These are phyloP conservation scores for Leptographium radiaticola DNA, from an alignment of 2,329 filamentous ascomycete species.

Conservation along the genomic window DNA sequence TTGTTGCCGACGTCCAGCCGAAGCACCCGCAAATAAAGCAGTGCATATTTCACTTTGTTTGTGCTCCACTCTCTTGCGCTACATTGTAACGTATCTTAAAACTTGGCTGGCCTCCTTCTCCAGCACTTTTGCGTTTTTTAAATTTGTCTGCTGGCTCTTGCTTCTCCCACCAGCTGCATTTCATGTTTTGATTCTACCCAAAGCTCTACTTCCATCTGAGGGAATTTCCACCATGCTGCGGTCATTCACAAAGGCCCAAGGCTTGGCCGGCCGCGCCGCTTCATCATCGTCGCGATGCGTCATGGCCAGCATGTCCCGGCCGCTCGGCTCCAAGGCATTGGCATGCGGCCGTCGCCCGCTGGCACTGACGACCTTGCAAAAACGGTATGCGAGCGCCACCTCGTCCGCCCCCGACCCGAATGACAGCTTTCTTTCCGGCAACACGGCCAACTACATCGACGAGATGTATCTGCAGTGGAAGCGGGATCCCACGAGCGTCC, in stretches of 20 bases:
- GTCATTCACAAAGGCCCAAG: slow-evolving; percentile 10
- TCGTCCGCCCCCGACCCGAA: slow-evolving; percentile 59
- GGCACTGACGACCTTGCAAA: slow-evolving; percentile 32
- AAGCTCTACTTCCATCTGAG: background rate
- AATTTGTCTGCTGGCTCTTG: background rate
- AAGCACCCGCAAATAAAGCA: background rate
- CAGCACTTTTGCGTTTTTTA: background rate
- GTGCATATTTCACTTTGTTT: background rate
- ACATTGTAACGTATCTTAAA: background rate
- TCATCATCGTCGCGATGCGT: slow-evolving; percentile 5
- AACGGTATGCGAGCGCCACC: slow-evolving; percentile 41
- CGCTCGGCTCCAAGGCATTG: slow-evolving; percentile 14
- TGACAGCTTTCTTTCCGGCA: slow-evolving; percentile 93
- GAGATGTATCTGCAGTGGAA: slow-evolving; percentile 99
- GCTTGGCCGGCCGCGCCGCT: slow-evolving; percentile 5
- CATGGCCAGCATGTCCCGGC: slow-evolving; percentile 1
- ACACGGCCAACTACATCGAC: slow-evolving; percentile 97
- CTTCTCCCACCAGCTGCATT: background rate
- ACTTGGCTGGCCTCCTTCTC: background rate
- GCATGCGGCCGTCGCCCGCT: slow-evolving; percentile 34
- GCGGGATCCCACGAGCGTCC: slow-evolving; percentile 80
- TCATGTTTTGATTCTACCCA: background rate
- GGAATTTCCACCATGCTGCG: slow-evolving; percentile 8
- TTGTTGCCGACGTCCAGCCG: slow-evolving; percentile 1
- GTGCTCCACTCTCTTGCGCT: background rate